Conservation (phyloP, 2,329 filamentous ascomycete species). For the Pestalotiopsis sp. region DNA sequence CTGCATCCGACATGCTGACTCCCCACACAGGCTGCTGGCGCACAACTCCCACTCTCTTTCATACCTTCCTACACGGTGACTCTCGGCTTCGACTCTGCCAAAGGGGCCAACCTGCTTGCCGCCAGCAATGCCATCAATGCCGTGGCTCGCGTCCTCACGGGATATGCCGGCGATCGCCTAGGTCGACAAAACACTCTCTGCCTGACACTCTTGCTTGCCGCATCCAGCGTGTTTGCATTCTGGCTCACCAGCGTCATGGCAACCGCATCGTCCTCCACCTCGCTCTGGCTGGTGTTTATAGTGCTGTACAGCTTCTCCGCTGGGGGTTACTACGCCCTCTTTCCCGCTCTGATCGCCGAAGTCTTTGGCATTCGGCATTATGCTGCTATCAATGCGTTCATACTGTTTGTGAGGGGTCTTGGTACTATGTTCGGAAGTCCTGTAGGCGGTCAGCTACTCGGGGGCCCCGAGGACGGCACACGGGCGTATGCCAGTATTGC, state of each 20-base stretch:
- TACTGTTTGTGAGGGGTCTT: conserved; percentile 44
- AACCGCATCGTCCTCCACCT: conserved; percentile 27
- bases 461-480: conserved; percentile 26
- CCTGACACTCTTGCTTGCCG: conserved; percentile 38
- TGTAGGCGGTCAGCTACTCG: conserved; percentile 43
- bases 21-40: conserved; percentile 42
- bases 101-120: conserved; percentile 45
- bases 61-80: conserved; percentile 47
- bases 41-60: conserved; percentile 48
- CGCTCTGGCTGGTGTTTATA: conserved; percentile 43
- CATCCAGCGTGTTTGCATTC: conserved; percentile 36
- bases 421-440: conserved; percentile 47
- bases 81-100: conserved; percentile 40
- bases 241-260: conserved; percentile 35
- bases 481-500: conserved; percentile 39
- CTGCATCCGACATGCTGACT: no score
- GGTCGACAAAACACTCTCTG: conserved; percentile 50
- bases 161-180: conserved; percentile 45
- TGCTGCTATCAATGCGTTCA: conserved; percentile 48
- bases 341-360: conserved; percentile 48
- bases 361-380: conserved; percentile 49
- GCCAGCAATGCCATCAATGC: conserved; percentile 47
- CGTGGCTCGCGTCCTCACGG: conserved; percentile 42
- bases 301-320: conserved; percentile 43
- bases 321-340: conserved; percentile 47